These are phyloP conservation scores for Pleurotus platypus DNA, from an alignment of 768 basidiomycete species.

Conservation along the genomic window DNA sequence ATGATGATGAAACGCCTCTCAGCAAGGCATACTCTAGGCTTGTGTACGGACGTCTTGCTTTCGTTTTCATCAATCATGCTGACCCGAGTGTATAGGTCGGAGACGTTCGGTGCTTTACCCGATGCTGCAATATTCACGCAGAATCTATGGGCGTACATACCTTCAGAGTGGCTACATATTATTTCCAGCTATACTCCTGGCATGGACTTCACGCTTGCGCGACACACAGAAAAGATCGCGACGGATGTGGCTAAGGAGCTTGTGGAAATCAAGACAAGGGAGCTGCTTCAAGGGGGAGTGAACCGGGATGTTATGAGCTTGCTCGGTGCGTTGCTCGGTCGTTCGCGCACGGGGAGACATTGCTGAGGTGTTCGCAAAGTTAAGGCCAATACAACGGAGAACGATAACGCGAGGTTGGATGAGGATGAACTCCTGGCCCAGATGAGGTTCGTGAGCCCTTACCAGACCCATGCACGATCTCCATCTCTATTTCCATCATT, in stretches of 20 bases:
- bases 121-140: constrained; percentile 26
- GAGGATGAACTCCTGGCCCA: constrained; percentile 47
- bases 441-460: constrained; percentile 40
- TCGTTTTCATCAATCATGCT: neutral
- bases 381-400: constrained; percentile 50
- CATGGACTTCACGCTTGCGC: constrained; percentile 35
- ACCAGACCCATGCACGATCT: neutral
- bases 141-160: constrained; percentile 25
- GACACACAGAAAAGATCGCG: constrained; percentile 32
- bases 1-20: constrained; percentile 32
- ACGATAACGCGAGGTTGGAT: constrained; percentile 36
- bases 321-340: constrained; percentile 26
- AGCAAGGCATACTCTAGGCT: constrained; percentile 31
- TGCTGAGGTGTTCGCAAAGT: constrained; percentile 25
- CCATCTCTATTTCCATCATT: neutral
- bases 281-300: constrained; percentile 28
- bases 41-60: constrained; percentile 21
- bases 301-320: constrained; percentile 38
- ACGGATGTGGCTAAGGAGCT: constrained; percentile 30
- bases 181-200: constrained; percentile 28
- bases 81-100: constrained; percentile 9
- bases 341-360: neutral
- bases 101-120: constrained; percentile 7
- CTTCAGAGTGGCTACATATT: constrained; percentile 27
- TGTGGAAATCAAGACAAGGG: constrained; percentile 29